Base-by-base conservation (phyloP, 768 basidiomycete genomes). In the Kwoniella sp. region DNA sequence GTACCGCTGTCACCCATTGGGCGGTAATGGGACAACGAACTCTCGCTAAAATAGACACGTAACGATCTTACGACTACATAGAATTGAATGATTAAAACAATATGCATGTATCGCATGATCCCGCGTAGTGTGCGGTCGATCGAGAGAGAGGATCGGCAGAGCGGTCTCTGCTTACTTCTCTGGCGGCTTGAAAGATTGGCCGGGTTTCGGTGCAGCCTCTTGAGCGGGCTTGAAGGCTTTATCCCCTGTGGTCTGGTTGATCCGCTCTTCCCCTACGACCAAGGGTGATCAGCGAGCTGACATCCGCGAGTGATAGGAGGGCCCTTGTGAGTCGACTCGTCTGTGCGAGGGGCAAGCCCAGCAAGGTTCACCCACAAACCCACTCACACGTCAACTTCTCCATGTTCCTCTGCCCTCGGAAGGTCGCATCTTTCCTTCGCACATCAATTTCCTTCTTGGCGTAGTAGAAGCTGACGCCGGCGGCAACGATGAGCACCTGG, bases 371-470 rank as follows among this genome's bases (percentile, higher is more conserved):
- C 8, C 15, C 31, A 31, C 15, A 8, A 11, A 8, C 29, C n/a
- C n/a, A 58, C 63, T 49, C 40, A 65, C 63, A 65, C 11, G 59
- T 28, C 9, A 65, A 46, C 41, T 60, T 60, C 46, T 60, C 59
- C 26, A 52, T 52, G 9, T 56, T 49, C 20, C 63, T 49, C 6
- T 40, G 38, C 15, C 63, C 63, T 19, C 43, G 28, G 15, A 32
- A 31, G 14, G 34, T 33, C 37, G 60, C 59, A 10, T 66, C 64
- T 22, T 46, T 45, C 9, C 64, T 17, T 29, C 60, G 33, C 8
- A 23, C 45, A 27, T 66, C 56, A 11, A 62, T 62, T 20, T 62
- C 57, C 27, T 57, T 53, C 32, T 59, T 59, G 44, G 64, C 60
- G 46, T 52, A 59, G 44, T 66, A 62, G 46, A 56, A 66, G 19